Percentiles rank a stretch among this genome's conserved stretches.
phyloP scores from a whole-genome alignment of 345 rosid species.

The Litchi chinensis region DNA sequence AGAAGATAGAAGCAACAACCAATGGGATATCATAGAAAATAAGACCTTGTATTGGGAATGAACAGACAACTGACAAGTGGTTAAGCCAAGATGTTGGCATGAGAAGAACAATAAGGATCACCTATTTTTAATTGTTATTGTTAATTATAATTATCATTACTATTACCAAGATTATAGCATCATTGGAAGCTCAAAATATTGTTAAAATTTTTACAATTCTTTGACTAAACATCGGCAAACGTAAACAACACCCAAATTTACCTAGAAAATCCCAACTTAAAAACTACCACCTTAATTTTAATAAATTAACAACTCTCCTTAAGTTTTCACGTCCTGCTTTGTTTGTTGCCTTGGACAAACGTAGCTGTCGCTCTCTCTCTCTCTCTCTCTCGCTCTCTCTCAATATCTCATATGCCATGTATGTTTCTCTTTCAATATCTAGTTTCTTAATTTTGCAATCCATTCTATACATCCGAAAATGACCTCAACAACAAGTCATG shows the following conservation, averaged over 20 bases:
- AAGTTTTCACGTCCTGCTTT: neutral
- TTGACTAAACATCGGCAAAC: conserved; percentile 14
- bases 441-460: neutral
- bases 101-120: neutral
- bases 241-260: neutral
- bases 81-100: conserved; percentile 5
- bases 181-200: neutral
- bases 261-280: conserved; percentile 1
- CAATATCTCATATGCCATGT: neutral
- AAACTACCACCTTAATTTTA: neutral
- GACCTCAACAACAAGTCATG: neutral
- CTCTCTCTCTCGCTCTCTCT: neutral
- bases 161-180: neutral
- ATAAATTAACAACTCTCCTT: neutral
- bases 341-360: neutral
- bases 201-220: neutral
- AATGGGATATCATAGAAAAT: neutral
- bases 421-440: conserved; percentile 9
- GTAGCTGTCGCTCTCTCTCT: neutral
- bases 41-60: neutral
- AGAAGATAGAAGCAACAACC: neutral
- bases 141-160: neutral
- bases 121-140: neutral
- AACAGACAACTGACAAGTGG: neutral
- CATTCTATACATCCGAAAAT: neutral